Base-by-base conservation (phyloP, 164 flowering plant genomes). In the Magnolia officinalis region DNA sequence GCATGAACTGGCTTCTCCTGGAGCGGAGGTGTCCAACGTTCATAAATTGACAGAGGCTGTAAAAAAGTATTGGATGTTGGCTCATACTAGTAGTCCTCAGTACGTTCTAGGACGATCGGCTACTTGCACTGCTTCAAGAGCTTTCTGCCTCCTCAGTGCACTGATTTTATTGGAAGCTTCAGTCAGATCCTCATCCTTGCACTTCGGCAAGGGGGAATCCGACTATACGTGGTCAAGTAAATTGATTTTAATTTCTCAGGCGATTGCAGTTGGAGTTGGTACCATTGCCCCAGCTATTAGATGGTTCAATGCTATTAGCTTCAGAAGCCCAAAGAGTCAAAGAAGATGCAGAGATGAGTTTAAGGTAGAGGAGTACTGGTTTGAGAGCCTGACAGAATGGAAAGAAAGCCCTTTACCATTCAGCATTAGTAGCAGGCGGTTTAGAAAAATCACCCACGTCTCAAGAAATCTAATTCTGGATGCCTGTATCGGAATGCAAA, bases 51-150 rank as follows among this genome's bases (percentile, higher is more conserved):
- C 45, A 24, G 80, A 81, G 58, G 83, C 82, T 50, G 59, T 89
- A 52, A 80, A 52, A 67, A 86, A 80, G 55, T 84, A 64, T 71
- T 88, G 90, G 90, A 81, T 84, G 85, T 89, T 90, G 91, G 89
- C 90, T 37, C 85, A 83, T 63, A 86, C 91, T 8, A 29, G 81
- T 50, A 81, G 80, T 77, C 91, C 89, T 11, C 92, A 89, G 68
- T 87, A 89, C 72, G 93, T 89, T 66, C 69, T 85, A 71, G 91
- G 81, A 16, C 84, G 91, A 8, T 88, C 82, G 0, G 90, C 80
- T n/a, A 85, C 85, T 0, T 86, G 88, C 74, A 80, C 86, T 23
- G 88, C 91, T 55, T 83, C 89, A 0, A 91, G 91, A 50, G 87
- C 86, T 3, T 50, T 86, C 49, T 86, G 88, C 71, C 81, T 89